Percentiles rank a stretch among this genome's conserved stretches.
Conservation (phyloP, 164 flowering plant genomes). For the Stephania japonica region DNA sequence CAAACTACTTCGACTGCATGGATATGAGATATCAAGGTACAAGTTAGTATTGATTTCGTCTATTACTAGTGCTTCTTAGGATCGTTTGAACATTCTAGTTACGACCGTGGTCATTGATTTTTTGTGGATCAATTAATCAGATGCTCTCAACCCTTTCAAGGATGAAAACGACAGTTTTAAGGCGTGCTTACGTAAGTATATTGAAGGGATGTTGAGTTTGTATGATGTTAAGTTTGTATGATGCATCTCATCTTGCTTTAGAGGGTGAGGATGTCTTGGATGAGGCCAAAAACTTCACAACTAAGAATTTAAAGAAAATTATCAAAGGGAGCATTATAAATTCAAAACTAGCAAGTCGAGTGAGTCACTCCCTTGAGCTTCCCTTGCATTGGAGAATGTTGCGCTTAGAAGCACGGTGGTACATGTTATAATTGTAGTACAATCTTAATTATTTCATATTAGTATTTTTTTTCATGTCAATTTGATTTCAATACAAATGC, state of each 20-base stretch:
- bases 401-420: slow-evolving; percentile 13
- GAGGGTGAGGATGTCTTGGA: slow-evolving; percentile 17
- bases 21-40: slow-evolving; percentile 9
- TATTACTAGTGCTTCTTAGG: not conserved
- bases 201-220: slow-evolving; percentile 8
- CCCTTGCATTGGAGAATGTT: slow-evolving; percentile 18
- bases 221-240: slow-evolving; percentile 15
- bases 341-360: not conserved
- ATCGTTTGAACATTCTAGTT: too few relatives aligned
- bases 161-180: not conserved
- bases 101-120: too few relatives aligned
- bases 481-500: too few relatives aligned
- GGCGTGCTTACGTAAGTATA: not conserved
- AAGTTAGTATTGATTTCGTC: too few relatives aligned
- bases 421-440: too few relatives aligned
- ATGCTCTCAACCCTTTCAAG: not conserved
- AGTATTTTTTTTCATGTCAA: too few relatives aligned
- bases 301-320: not conserved
- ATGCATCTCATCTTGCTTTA: slow-evolving; percentile 16
- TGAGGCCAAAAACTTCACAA: slow-evolving; percentile 10
- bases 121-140: not conserved
- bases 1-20: not conserved
- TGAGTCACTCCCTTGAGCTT: slow-evolving; percentile 4
- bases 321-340: not conserved
- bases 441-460: too few relatives aligned